phyloP scores from a whole-genome alignment of 2,329 filamentous ascomycete species.

The Gnomoniopsis smithogilvyi region DNA sequence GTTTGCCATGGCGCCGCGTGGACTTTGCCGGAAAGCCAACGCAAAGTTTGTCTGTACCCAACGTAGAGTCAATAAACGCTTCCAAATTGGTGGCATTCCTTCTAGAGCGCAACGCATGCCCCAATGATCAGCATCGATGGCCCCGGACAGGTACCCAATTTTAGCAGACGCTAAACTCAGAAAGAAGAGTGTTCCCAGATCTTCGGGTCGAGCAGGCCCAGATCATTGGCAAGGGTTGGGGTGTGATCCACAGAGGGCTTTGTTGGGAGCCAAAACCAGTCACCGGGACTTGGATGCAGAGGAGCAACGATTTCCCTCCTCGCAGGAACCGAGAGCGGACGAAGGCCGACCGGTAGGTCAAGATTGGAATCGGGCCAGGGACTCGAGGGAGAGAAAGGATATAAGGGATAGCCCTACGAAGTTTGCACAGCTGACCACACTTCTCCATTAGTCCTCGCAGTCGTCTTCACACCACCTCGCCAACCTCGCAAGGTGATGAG shows the following conservation, averaged over 20 bases:
- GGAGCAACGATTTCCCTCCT: not conserved
- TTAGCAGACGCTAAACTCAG: conserved; percentile 18
- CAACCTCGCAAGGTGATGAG: not conserved
- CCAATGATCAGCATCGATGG: not conserved
- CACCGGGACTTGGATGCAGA: not conserved
- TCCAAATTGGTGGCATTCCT: not conserved
- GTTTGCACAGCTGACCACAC: not conserved
- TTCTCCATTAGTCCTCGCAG: not conserved
- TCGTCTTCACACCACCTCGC: not conserved
- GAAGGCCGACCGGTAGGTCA: not conserved
- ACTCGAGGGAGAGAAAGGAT: not conserved
- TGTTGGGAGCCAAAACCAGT: not conserved
- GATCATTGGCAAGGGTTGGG: conserved; percentile 7
- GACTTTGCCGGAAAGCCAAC: not conserved
- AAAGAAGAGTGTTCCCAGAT: conserved; percentile 14
- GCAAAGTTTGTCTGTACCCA: not conserved
- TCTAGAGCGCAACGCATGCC: not conserved
- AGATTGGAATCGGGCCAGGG: not conserved
- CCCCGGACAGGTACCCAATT: conserved; percentile 3
- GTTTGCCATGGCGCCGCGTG: not conserved
- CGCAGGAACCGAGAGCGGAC: not conserved
- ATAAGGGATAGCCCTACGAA: not conserved
- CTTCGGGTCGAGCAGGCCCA: conserved; percentile 9
- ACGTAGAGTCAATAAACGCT: not conserved
- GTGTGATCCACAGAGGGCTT: conserved; percentile 13